Evolutionary conservation across 352 stramenopile species (phyloP), one percentile per base, ranked within the genome.

Genomic region (Phytophthora lateralis): DNA sequence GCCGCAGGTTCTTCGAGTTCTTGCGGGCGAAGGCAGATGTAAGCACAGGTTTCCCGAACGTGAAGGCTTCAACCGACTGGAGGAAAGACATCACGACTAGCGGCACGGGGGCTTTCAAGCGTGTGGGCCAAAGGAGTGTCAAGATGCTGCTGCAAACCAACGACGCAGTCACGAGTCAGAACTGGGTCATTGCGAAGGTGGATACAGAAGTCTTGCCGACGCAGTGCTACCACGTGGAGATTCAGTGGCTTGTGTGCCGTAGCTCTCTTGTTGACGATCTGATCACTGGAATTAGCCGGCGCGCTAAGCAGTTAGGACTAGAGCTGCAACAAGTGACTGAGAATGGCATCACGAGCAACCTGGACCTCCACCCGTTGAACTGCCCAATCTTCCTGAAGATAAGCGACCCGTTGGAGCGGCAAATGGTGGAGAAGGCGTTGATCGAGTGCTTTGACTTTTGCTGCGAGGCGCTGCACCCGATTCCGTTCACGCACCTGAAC

Each of bases 201-300:
- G 85, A 95, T 55, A 90, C 75, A 34, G 85, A 93, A 38, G 62
- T 92, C 20, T 44, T 82, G 45, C 57, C 71, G 8, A 81, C 80
- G 42, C 83, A 90, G 57, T 91, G 82, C 67, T 95, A 84, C 50
- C 86, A 95, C 76, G 57, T 95, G 1, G 84, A 95, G 62, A 81
- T 95, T 26, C 86, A 93, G 59, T 95, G 86, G 86, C 78, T 93
- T 24, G 84, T 92, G 62, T 95, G 86, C 48, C 82, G 82, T 35
- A 91, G 86, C 47, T 83, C 84, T 27, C 71, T 93, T 3, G 86
- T 93, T 4, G 86, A 95, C 56, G 86, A 95, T 51, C 78, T 89
- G 14, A 91, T 91, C 53, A 82, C 80, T 43, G 72, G 67, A n/a
- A 76, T 91, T 37, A 63, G 69, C 27, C 84, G 86, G 5, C 85